These are phyloP conservation scores for Incumbomyces lentus DNA, from an alignment of 2,329 filamentous ascomycete species.

Conservation along the genomic window DNA sequence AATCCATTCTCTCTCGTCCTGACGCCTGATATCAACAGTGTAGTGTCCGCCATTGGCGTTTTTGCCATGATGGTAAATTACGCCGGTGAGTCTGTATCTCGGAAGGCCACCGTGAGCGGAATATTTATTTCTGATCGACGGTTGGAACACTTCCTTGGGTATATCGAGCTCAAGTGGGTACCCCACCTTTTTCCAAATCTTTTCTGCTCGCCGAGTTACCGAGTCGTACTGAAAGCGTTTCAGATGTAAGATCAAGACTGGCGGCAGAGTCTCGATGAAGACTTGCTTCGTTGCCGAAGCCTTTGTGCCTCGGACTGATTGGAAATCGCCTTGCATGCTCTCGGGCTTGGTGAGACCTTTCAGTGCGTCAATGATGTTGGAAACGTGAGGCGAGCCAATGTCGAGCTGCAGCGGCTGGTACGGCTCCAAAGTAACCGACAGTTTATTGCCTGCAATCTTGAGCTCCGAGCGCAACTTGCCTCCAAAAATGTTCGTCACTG, in stretches of 20 bases:
- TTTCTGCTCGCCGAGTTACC: slow-evolving; percentile 70
- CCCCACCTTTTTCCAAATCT: slow-evolving; percentile 97
- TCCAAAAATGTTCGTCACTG: slow-evolving; percentile 88
- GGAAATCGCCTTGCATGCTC: slow-evolving; percentile 73
- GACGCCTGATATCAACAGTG: slow-evolving; percentile 89
- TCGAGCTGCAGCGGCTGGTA: slow-evolving; percentile 93
- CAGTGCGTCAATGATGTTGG: slow-evolving; percentile 85
- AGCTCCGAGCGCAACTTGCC: slow-evolving; percentile 85
- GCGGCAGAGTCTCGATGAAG: slow-evolving; percentile 82
- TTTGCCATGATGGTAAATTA: slow-evolving; percentile 96
- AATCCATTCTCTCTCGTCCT: slow-evolving; percentile 93
- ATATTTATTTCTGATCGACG: slow-evolving; percentile 58
- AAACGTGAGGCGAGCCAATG: slow-evolving; percentile 75
- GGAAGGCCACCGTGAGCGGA: slow-evolving; percentile 59
- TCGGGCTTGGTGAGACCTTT: slow-evolving; percentile 76
- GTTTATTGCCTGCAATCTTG: slow-evolving; percentile 72
- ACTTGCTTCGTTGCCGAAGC: slow-evolving; percentile 83
- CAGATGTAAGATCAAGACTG: slow-evolving; percentile 84
- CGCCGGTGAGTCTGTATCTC: slow-evolving; percentile 75
- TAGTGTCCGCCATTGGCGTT: slow-evolving; percentile 94
- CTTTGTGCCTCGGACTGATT: slow-evolving; percentile 64
- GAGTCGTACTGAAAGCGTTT: slow-evolving; percentile 97
- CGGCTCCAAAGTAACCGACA: slow-evolving; percentile 83
- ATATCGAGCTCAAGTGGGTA: slow-evolving; percentile 93
- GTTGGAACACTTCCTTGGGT: slow-evolving; percentile 76